Conservation (phyloP, 2,329 filamentous ascomycete genomes). For the Scytalidium lignicola region DNA sequence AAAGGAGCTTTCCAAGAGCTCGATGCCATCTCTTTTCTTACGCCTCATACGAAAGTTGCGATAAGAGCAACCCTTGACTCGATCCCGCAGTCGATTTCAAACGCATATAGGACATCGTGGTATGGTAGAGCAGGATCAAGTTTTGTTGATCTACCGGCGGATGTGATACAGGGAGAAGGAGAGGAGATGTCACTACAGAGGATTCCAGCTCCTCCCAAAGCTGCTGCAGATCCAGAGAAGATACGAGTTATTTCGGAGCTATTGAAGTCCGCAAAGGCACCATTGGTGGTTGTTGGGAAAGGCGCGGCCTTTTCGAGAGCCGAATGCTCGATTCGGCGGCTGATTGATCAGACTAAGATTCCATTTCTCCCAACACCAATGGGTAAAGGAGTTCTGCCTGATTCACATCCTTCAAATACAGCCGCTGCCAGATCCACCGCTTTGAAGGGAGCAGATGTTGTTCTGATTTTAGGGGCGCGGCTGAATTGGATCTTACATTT, state of each 20-base stretch:
- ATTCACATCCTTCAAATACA: slow-evolving; percentile 46
- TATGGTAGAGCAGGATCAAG: slow-evolving; percentile 48
- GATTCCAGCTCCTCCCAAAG: slow-evolving; percentile 34
- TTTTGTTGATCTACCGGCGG: slow-evolving; percentile 51
- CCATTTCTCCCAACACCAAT: slow-evolving; percentile 55
- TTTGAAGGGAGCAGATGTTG: slow-evolving; percentile 48
- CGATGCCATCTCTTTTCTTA: slow-evolving; percentile 47
- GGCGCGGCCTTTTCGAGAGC: slow-evolving; percentile 49
- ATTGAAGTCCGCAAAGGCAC: slow-evolving; percentile 42
- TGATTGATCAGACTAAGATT: slow-evolving; percentile 42
- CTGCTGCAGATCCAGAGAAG: slow-evolving; percentile 38
- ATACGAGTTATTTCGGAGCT: slow-evolving; percentile 36
- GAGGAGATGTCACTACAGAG: slow-evolving; percentile 17
- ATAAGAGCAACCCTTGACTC: slow-evolving; percentile 39
- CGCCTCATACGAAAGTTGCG: slow-evolving; percentile 47
- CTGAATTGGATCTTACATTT: slow-evolving; percentile 56
- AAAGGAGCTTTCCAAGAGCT: slow-evolving; percentile 55
- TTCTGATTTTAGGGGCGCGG: slow-evolving; percentile 48
- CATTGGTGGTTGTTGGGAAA: slow-evolving; percentile 50
- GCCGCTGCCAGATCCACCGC: slow-evolving; percentile 49
- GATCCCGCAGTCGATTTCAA: slow-evolving; percentile 40
- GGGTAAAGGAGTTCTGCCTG: slow-evolving; percentile 52
- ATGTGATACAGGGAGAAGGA: slow-evolving; percentile 43
- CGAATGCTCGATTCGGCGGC: slow-evolving; percentile 36
- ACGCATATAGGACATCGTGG: slow-evolving; percentile 47